Percentiles rank a stretch among this genome's conserved stretches.
phyloP scores from a whole-genome alignment of 495 filamentous ascomycete genomes.

The Peziza echinospora region DNA sequence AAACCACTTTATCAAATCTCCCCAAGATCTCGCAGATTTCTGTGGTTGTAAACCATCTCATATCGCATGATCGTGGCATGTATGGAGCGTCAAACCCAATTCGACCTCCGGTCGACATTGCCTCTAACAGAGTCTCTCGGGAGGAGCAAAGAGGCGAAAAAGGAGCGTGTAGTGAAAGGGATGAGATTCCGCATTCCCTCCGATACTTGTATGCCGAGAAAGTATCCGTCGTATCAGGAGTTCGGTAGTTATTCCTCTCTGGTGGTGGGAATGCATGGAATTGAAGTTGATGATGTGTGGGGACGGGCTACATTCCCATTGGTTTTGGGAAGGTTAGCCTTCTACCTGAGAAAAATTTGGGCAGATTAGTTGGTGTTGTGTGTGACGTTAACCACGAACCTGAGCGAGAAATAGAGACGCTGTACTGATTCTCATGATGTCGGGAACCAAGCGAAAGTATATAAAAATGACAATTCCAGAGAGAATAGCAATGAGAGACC shows the following conservation, averaged over 20 bases:
- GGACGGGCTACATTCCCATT: no score
- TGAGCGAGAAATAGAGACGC: neutral
- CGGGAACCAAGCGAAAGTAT: neutral
- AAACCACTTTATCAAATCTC: constrained; percentile 28
- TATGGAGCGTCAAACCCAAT: constrained; percentile 30
- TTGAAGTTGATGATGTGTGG: neutral
- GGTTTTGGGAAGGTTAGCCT: no score
- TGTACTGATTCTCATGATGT: neutral
- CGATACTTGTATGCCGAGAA: constrained; percentile 22
- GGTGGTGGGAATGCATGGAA: neutral
- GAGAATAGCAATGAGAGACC: no score
- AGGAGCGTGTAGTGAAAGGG: constrained; percentile 28
- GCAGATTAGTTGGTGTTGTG: no score
- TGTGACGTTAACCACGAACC: neutral
- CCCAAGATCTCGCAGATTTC: constrained; percentile 29
- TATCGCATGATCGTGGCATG: constrained; percentile 28
- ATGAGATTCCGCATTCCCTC: constrained; percentile 27
- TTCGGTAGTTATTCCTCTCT: neutral
- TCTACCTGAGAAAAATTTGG: neutral
- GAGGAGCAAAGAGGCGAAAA: constrained; percentile 25
- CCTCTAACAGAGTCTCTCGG: constrained; percentile 24
- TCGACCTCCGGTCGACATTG: constrained; percentile 30
- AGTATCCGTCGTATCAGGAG: neutral
- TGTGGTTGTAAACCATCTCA: constrained; percentile 31
- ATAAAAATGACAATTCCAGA: no score